Evolutionary conservation across 257 asterid species (phyloP), one percentile per base, ranked within the genome.

Genomic region (Nicotiana undulata): DNA sequence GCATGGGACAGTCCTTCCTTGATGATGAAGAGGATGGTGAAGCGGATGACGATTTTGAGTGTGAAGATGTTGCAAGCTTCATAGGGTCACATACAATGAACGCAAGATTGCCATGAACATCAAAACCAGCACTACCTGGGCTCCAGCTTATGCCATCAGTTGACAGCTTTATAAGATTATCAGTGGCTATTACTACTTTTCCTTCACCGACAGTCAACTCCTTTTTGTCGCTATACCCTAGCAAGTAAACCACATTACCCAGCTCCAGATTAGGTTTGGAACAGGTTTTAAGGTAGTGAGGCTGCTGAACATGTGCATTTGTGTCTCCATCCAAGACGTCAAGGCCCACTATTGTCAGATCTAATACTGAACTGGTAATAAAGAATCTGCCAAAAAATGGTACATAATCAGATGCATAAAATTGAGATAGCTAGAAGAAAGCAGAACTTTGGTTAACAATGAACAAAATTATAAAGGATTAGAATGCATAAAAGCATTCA

Each of bases 41-140:
- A 51, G 93, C 88, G 52, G 99, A 88, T 67, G 93, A 85, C 70
- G 96, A 92, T 81, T 85, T 92, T 83, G 95, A 86, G 83, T 89
- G 91, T 40, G 99, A 97, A 64, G 99, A 96, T 53, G 96, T 94
- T 4, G 99, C 97, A 4, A 96, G 96, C 89, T 94, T 96, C 99
- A 96, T 96, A 72, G 99, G 99, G 84, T 96, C 99, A 83, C 99
- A 96, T 37, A 92, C 92, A 96, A 96, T 94, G 92, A 94, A 96
- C 5, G 98, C 96, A 68, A 96, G 97, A 86, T 96, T 96, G 13
- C 99, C 98, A 75, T 94, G 91, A 84, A 86, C 82, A 76, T 96
- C 99, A 65, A 96, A 96, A 84, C 99, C 98, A 60, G 99, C 97
- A 60, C 97, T 89, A 22, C 99, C 99, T 1, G 96, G 97, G 89